Conservation (phyloP, 108 stramenopile species). For the Asterionellopsis glacialis region DNA sequence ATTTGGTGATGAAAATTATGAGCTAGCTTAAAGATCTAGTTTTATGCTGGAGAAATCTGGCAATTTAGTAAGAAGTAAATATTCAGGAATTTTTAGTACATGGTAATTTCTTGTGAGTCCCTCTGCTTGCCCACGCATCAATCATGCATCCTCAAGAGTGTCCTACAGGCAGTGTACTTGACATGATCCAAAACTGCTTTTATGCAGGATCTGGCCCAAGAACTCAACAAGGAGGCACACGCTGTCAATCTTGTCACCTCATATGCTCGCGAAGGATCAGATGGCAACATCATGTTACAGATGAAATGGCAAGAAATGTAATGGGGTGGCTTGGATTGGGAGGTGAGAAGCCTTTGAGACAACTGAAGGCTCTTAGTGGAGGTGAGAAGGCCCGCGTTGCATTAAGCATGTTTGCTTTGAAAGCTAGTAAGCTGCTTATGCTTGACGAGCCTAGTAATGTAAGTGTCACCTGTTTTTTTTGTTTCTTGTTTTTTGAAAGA, state of each 20-base stretch:
- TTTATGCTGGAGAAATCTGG: too few species aligned
- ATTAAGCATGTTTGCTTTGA: constrained; percentile 74
- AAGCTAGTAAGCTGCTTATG: constrained; percentile 67
- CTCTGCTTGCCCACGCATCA: too few species aligned
- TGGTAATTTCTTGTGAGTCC: too few species aligned
- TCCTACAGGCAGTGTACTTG: constrained; percentile 56
- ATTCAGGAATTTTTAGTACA: too few species aligned
- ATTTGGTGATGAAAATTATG: too few species aligned
- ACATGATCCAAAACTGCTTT: constrained; percentile 51
- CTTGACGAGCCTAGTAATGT: constrained; percentile 61
- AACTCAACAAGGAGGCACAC: constrained; percentile 57
- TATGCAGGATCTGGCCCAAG: constrained; percentile 89
- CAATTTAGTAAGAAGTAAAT: too few species aligned
- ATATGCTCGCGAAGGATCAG: constrained; percentile 53
- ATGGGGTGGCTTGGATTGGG: constrained; percentile 76
- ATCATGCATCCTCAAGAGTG: too few species aligned
- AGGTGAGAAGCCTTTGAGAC: constrained; percentile 73
- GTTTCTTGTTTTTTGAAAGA: too few species aligned
- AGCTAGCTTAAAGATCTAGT: too few species aligned
- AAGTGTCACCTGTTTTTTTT: too few species aligned
- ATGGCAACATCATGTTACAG: constrained; percentile 63
- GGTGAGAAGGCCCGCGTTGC: constrained; percentile 90
- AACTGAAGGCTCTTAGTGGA: constrained; percentile 47
- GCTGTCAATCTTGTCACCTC: constrained; percentile 76
- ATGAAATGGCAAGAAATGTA: constrained; percentile 67